These are phyloP conservation scores for Ceratocystis papillata DNA, from an alignment of 2,329 filamentous ascomycete genomes.

Conservation along the genomic window DNA sequence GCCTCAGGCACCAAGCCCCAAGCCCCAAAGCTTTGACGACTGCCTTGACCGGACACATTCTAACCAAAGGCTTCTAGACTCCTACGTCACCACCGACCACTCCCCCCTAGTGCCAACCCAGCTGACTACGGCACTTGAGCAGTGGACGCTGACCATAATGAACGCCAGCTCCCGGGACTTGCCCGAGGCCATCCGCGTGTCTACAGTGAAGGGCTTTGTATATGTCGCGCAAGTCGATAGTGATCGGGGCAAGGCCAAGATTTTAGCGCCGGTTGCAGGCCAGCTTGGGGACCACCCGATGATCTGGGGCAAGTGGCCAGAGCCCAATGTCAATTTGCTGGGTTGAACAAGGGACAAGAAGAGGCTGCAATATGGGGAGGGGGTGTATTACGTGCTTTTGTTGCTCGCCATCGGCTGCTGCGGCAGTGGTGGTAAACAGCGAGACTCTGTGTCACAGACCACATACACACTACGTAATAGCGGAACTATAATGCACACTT, in stretches of 20 bases:
- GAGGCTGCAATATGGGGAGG: neutral
- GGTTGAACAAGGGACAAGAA: constrained; percentile 32
- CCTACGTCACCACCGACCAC: constrained; percentile 30
- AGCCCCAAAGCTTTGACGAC: too few species aligned
- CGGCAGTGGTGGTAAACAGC: neutral
- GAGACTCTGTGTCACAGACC: neutral
- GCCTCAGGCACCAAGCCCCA: too few species aligned
- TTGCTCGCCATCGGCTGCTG: neutral
- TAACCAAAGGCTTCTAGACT: constrained; percentile 26
- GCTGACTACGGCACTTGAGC: constrained; percentile 58
- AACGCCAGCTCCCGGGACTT: constrained; percentile 60
- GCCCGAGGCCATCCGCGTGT: constrained; percentile 62
- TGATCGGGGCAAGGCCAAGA: constrained; percentile 64
- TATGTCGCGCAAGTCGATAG: constrained; percentile 89
- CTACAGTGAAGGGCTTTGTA: constrained; percentile 81
- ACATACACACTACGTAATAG: neutral
- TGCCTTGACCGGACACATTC: constrained; percentile 13
- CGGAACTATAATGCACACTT: neutral
- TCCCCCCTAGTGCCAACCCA: constrained; percentile 51
- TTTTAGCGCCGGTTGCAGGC: constrained; percentile 75
- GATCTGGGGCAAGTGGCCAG: constrained; percentile 78
- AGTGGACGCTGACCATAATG: constrained; percentile 76
- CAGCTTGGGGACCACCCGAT: constrained; percentile 68
- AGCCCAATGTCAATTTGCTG: constrained; percentile 67
- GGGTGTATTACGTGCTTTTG: neutral